Evolutionary conservation across 306 rosid genomes (phyloP).

Genomic region (Castanea mollissima): DNA sequence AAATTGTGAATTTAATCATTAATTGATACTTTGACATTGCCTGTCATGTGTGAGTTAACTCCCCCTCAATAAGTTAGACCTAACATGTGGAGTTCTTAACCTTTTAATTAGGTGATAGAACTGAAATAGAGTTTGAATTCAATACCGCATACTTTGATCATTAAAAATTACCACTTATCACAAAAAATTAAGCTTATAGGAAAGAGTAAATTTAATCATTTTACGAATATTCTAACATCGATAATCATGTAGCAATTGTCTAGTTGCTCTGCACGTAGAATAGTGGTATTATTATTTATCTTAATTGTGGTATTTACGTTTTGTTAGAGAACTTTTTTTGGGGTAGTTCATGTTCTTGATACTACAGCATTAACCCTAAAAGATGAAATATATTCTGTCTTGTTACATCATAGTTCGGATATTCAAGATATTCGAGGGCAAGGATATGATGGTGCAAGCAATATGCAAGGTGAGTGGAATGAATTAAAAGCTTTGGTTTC

Average conservation of each 20-base stretch:
- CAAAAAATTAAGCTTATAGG: not conserved
- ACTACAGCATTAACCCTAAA: too few relatives aligned
- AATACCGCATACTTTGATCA: not conserved
- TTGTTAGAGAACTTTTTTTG: too few relatives aligned
- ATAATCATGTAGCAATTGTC: not conserved
- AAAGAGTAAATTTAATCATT: not conserved
- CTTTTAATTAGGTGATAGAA: not conserved
- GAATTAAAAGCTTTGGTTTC: too few relatives aligned
- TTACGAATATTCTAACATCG: not conserved
- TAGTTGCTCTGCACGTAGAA: not conserved
- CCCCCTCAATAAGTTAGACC: not conserved
- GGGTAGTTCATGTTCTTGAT: too few relatives aligned
- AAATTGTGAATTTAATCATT: not conserved
- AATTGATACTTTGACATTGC: not conserved
- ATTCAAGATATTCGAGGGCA: too few relatives aligned
- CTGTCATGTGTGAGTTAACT: not conserved
- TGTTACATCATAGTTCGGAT: too few relatives aligned
- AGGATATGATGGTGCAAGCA: too few relatives aligned
- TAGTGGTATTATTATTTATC: not conserved
- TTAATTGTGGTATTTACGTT: too few relatives aligned
- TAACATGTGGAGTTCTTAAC: not conserved
- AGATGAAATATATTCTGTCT: too few relatives aligned
- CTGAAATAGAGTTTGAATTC: not conserved
- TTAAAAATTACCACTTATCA: not conserved
- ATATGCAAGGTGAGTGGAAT: too few relatives aligned